Percentiles rank a stretch among this genome's conserved stretches.
These are phyloP conservation scores for Astraeus odoratus DNA, from an alignment of 768 basidiomycete species.

Conservation along the genomic window DNA sequence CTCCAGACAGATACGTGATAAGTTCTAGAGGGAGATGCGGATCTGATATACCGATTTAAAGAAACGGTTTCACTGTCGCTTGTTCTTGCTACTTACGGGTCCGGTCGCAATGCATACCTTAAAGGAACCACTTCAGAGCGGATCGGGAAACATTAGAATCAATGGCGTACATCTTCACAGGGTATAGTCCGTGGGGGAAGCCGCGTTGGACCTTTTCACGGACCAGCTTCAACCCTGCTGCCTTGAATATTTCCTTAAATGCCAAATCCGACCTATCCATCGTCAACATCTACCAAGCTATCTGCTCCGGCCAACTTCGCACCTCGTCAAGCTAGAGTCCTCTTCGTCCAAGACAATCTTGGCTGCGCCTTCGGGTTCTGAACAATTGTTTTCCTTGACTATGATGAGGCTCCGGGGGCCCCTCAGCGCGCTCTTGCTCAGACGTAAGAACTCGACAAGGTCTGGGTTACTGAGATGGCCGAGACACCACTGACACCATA, in stretches of 20 bases:
- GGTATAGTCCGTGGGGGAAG: constrained; percentile 72
- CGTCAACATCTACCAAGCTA: constrained; percentile 3
- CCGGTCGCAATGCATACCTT: constrained; percentile 21
- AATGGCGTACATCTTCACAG: constrained; percentile 72
- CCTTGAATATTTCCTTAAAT: constrained; percentile 70
- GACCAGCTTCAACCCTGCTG: constrained; percentile 67
- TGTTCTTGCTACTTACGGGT: too few species aligned
- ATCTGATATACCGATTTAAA: too few species aligned
- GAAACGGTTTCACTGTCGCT: background rate
- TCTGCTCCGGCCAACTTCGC: background rate
- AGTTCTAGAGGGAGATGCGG: too few species aligned
- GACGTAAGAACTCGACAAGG: constrained; percentile 68
- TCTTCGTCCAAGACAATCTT: constrained; percentile 66
- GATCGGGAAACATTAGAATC: background rate
- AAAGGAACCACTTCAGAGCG: constrained; percentile 7
- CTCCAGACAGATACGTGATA: too few species aligned
- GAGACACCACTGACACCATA: constrained; percentile 98
- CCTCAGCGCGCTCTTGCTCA: constrained; percentile 44
- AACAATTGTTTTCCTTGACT: constrained; percentile 88
- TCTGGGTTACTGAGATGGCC: constrained; percentile 77
- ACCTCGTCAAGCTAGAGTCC: constrained; percentile 88
- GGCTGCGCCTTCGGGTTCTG: constrained; percentile 46
- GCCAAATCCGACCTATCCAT: constrained; percentile 66
- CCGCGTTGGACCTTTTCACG: constrained; percentile 77
- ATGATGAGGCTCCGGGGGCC: constrained; percentile 55